Percentiles rank a stretch among this genome's conserved stretches.
phyloP scores from a whole-genome alignment of 176 grass and related monocot species.

The Phoenix roebelenii region DNA sequence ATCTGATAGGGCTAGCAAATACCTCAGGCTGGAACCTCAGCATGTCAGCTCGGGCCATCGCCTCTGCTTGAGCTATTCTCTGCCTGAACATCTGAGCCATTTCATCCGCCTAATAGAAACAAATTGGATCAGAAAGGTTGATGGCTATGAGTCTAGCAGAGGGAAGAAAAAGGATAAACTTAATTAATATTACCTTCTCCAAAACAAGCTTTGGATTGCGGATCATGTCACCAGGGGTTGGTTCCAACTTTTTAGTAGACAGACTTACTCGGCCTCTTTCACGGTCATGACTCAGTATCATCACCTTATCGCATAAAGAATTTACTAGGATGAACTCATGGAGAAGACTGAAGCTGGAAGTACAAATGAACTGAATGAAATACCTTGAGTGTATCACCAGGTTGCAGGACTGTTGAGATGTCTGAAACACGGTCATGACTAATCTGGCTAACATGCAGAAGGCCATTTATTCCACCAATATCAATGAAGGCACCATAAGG shows the following conservation, averaged over 20 bases:
- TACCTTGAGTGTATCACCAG: conserved; percentile 94
- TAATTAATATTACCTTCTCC: conserved; percentile 47
- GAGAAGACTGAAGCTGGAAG: background rate
- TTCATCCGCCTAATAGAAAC: conserved; percentile 60
- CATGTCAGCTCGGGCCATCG: conserved; percentile 96
- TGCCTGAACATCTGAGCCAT: conserved; percentile 99
- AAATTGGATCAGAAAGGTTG: conserved; percentile 17
- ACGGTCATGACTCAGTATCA: conserved; percentile 93
- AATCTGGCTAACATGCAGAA: conserved; percentile 97
- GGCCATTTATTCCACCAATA: conserved; percentile 91
- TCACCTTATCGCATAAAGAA: conserved; percentile 43
- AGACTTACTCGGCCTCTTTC: conserved; percentile 94
- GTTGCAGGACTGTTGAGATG: conserved; percentile 88
- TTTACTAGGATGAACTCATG: conserved; percentile 3
- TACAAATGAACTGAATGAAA: conserved; percentile 5
- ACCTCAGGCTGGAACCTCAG: conserved; percentile 96
- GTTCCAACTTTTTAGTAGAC: conserved; percentile 94
- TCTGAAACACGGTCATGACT: conserved; percentile 92
- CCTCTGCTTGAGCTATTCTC: conserved; percentile 91
- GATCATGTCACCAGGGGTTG: conserved; percentile 97
- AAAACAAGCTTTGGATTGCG: conserved; percentile 88
- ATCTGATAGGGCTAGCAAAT: background rate
- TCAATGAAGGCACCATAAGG: conserved; percentile 92
- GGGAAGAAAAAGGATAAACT: background rate
- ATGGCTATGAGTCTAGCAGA: conserved; percentile 6